Evolutionary conservation across 108 stramenopile genomes (phyloP).

Genomic region (Parietichytrium sp.): DNA sequence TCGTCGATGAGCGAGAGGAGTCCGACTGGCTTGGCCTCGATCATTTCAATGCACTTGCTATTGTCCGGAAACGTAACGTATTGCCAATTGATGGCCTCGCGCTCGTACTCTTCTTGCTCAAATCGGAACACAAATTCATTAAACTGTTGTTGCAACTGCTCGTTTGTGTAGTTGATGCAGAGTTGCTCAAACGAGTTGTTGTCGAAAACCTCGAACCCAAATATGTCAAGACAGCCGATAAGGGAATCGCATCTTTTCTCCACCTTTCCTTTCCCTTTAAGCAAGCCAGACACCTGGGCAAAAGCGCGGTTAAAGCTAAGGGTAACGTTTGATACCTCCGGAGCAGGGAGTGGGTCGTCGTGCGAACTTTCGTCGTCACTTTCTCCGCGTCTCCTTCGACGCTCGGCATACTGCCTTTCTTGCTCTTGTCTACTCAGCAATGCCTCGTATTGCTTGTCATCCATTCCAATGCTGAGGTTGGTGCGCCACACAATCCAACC

Average conservation of each 20-base stretch:
- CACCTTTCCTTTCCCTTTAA: constrained; percentile 42
- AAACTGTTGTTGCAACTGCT: constrained; percentile 87
- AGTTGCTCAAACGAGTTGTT: constrained; percentile 86
- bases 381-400: not conserved
- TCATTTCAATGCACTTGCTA: not conserved
- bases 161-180: constrained; percentile 95
- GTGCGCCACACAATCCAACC: constrained; percentile 46
- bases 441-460: constrained; percentile 22
- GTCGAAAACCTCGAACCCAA: constrained; percentile 49
- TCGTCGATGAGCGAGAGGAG: constrained; percentile 55
- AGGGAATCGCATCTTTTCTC: not conserved
- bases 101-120: constrained; percentile 78
- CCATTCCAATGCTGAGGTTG: constrained; percentile 41
- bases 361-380: not conserved
- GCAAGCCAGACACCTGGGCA: constrained; percentile 42
- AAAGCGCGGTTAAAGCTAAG: constrained; percentile 16
- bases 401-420: not conserved
- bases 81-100: constrained; percentile 58
- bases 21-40: constrained; percentile 22
- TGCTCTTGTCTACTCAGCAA: constrained; percentile 26
- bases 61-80: constrained; percentile 39
- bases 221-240: constrained; percentile 49
- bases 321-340: constrained; percentile 56
- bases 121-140: constrained; percentile 82
- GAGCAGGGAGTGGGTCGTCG: not conserved